Evolutionary conservation across 805 yeast genomes (phyloP), one percentile per base, ranked within the genome.

Genomic region (Kodamaea restingae): DNA sequence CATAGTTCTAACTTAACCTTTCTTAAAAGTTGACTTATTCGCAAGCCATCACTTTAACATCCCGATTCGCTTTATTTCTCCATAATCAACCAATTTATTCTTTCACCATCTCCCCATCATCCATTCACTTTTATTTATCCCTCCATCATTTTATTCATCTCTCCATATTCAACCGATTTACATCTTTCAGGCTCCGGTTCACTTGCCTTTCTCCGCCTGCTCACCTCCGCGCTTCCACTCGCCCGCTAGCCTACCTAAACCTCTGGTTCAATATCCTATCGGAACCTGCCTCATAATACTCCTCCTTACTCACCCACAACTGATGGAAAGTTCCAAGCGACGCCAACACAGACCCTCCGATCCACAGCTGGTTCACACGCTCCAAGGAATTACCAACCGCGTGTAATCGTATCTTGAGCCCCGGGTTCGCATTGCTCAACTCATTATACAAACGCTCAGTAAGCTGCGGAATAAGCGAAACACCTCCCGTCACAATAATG

Each of bases 251-350:
- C 24, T 47, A 88, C 63, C 95, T 81, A 62, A 88, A 88, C 63
- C 96, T 74, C 60, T 84, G 91, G 40, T 77, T 76, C 41, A 87
- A 73, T 41, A 90, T 71, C 57, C 88, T 78, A 40, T 86, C 93
- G 9, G 80, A 80, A 4, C 97, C 97, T 18, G 80, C 87, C 60
- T 90, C 96, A 45, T 86, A 88, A 51, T 82, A 85, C 60, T 90
- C 97, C 48, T 76, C 78, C 54, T 80, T 81, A 30, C 90, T 84
- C 2, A 90, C 95, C 96, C 96, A 90, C 64, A 85, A 67, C 61
- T 90, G 97, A 60, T 90, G 97, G 71, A 90, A 90, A 2, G 96
- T 86, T 24, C 97, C 97, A 50, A 90, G 71, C 38, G 93, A 81
- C 4, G 95, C 80, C 40, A 90, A 66, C 27, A 90, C 88, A 47